These are phyloP conservation scores for Nakaseomyces delphensis DNA, from an alignment of 1,139 yeast species.

Conservation along the genomic window DNA sequence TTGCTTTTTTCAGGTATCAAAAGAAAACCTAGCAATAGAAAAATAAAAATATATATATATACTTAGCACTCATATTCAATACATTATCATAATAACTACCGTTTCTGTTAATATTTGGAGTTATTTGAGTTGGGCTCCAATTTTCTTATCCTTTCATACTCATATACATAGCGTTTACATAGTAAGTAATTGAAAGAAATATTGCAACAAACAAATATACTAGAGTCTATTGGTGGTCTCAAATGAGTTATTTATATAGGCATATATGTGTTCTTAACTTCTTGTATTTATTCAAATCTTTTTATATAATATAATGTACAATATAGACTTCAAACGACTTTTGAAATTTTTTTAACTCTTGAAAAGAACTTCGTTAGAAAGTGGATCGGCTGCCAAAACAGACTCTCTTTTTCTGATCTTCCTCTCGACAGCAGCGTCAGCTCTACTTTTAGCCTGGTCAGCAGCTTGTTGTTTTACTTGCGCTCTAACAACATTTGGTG, in stretches of 20 bases:
- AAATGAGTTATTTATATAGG: too few relatives aligned
- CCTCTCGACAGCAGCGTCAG: conserved; percentile 70
- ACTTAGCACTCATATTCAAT: not conserved
- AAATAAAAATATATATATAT: too few relatives aligned
- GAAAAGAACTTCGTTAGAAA: conserved; percentile 71
- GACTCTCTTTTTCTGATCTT: conserved; percentile 69
- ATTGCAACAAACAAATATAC: too few relatives aligned
- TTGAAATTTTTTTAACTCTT: conserved; percentile 35
- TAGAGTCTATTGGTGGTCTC: too few relatives aligned
- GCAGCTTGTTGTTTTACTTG: conserved; percentile 78
- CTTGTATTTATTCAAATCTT: conserved; percentile 2
- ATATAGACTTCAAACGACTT: not conserved
- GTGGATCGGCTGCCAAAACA: conserved; percentile 71
- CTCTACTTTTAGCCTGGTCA: conserved; percentile 65
- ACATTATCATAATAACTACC: not conserved
- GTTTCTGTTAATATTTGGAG: not conserved
- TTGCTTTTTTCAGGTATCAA: too few relatives aligned
- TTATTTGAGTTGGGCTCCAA: too few relatives aligned
- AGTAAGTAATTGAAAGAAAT: too few relatives aligned
- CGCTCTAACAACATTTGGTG: conserved; percentile 92
- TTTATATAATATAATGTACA: conserved; percentile 2
- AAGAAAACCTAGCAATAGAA: too few relatives aligned
- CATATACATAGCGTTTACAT: too few relatives aligned
- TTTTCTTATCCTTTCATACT: not conserved
- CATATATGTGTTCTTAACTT: too few relatives aligned